These are phyloP conservation scores for Rhodomyrtus psidioides DNA, from an alignment of 441 rosid species.

Conservation along the genomic window DNA sequence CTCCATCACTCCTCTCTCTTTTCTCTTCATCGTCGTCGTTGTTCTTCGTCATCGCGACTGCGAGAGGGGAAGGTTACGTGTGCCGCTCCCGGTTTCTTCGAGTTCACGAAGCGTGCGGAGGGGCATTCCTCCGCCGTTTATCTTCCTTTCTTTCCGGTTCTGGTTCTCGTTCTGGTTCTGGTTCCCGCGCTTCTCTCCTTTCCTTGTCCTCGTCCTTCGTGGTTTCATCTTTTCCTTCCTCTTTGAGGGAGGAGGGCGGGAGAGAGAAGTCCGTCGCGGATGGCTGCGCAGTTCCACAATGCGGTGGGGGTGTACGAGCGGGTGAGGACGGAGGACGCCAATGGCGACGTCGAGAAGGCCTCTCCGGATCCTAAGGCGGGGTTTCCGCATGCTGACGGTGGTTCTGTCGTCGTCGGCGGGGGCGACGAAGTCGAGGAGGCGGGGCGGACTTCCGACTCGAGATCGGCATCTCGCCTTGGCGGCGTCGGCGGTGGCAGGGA, in stretches of 20 bases:
- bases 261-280: not conserved
- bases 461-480: not conserved
- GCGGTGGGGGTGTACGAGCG: constrained; percentile 26
- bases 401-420: not conserved
- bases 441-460: not conserved
- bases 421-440: not conserved
- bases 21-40: not conserved
- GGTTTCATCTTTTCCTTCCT: not conserved
- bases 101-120: not conserved
- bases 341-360: constrained; percentile 25
- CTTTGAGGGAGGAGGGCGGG: not conserved
- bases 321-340: constrained; percentile 11
- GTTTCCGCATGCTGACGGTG: not conserved
- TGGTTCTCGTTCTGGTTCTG: not conserved
- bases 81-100: not conserved
- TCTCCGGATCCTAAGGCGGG: constrained; percentile 8
- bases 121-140: not conserved
- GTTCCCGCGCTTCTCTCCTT: not conserved
- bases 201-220: not conserved
- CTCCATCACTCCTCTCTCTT: not conserved
- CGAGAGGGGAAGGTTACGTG: not conserved
- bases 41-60: not conserved
- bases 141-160: not conserved
- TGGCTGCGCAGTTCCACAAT: not conserved
- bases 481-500: not conserved